phyloP scores from a whole-genome alignment of 306 rosid genomes.

The Clitoria ternatea region DNA sequence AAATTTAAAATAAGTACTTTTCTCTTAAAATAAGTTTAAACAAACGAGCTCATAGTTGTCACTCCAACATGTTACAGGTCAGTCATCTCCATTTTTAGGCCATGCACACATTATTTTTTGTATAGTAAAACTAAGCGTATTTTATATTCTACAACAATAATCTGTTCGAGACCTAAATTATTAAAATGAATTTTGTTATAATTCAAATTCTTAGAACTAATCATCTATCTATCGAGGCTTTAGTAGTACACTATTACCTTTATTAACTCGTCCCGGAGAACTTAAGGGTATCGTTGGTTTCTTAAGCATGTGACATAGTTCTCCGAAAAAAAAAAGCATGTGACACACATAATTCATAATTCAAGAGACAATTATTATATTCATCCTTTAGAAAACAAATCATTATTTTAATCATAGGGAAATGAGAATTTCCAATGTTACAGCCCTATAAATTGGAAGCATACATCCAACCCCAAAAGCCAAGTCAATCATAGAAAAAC shows the following conservation, averaged over 20 bases:
- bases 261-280: not conserved
- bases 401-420: not conserved
- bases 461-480: slow-evolving; percentile 5
- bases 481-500: not conserved
- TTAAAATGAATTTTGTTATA: too few relatives aligned
- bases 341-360: slow-evolving; percentile 9
- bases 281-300: slow-evolving; percentile 11
- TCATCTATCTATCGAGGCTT: too few relatives aligned
- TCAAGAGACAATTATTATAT: slow-evolving; percentile 7
- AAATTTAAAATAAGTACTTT: too few relatives aligned
- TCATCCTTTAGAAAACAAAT: not conserved
- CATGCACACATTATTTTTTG: too few relatives aligned
- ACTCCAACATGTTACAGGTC: not conserved
- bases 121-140: too few relatives aligned
- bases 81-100: not conserved
- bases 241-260: not conserved
- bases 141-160: too few relatives aligned
- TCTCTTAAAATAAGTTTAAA: too few relatives aligned
- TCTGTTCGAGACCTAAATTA: too few relatives aligned
- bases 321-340: too few relatives aligned
- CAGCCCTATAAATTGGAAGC: slow-evolving; percentile 46
- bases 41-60: too few relatives aligned
- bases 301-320: slow-evolving; percentile 20
- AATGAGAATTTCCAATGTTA: not conserved
- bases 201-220: too few relatives aligned